Evolutionary conservation across 2,329 filamentous ascomycete genomes (phyloP).

Genomic region (Aspergillus flavus): DNA sequence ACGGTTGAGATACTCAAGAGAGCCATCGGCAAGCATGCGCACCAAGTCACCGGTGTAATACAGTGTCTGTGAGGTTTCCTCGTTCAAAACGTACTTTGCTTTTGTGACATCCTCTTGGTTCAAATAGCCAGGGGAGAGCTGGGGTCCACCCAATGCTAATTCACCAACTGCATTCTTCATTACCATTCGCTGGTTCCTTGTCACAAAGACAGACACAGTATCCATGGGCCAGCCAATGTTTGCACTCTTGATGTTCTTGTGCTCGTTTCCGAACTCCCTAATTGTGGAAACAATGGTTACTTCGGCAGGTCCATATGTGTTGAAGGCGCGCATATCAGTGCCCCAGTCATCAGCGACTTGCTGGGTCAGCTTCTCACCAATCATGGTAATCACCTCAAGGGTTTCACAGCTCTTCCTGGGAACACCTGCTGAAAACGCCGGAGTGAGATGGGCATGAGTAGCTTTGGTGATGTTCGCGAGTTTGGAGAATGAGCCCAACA

Average conservation of each 20-base stretch:
- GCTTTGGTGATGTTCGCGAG: slow-evolving; percentile 30
- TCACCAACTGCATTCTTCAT: slow-evolving; percentile 34
- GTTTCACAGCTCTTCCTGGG: slow-evolving; percentile 30
- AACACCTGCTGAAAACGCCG: slow-evolving; percentile 35
- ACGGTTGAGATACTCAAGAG: slow-evolving; percentile 30
- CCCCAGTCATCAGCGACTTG: slow-evolving; percentile 42
- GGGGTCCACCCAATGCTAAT: slow-evolving; percentile 32
- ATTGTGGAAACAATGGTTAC: slow-evolving; percentile 37
- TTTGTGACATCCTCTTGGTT: slow-evolving; percentile 33
- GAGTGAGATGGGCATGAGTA: slow-evolving; percentile 36
- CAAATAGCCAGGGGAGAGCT: slow-evolving; percentile 34
- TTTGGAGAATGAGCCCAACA: slow-evolving; percentile 31
- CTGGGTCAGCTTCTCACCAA: slow-evolving; percentile 38
- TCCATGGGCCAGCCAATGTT: slow-evolving; percentile 38
- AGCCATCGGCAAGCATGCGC: slow-evolving; percentile 28
- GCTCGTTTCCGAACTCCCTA: slow-evolving; percentile 29
- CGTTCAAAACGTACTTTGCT: slow-evolving; percentile 35
- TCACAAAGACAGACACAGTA: slow-evolving; percentile 34
- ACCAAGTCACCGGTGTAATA: slow-evolving; percentile 41
- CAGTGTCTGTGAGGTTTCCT: slow-evolving; percentile 23
- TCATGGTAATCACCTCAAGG: slow-evolving; percentile 37
- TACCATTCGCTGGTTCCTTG: slow-evolving; percentile 25
- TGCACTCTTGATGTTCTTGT: slow-evolving; percentile 28
- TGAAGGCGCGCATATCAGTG: slow-evolving; percentile 36
- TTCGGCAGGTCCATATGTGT: slow-evolving; percentile 46